Evolutionary conservation across 129 eudicot genomes (phyloP).

Genomic region (Ambrosia artemisiifolia): DNA sequence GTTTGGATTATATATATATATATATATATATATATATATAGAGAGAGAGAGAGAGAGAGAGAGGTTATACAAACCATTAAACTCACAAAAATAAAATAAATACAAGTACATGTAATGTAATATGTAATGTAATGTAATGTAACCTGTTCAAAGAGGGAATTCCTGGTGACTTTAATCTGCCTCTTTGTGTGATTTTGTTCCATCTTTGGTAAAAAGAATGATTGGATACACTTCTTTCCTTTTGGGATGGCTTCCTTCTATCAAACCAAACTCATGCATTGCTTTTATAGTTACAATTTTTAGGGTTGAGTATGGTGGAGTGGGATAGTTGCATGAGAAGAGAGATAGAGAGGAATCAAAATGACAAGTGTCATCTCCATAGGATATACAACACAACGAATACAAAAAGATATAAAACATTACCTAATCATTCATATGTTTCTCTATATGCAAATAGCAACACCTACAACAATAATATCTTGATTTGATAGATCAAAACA

Average conservation of each 20-base stretch:
- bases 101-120: not conserved
- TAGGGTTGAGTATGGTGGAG: conserved; percentile 9
- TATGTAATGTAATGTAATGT: too few relatives aligned
- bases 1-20: too few relatives aligned
- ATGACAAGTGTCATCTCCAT: conserved; percentile 16
- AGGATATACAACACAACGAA: not conserved
- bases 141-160: conserved; percentile 79
- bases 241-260: conserved; percentile 33
- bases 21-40: too few relatives aligned
- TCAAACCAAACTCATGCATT: conserved; percentile 26
- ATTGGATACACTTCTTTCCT: not conserved
- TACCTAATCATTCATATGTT: too few relatives aligned
- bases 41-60: too few relatives aligned
- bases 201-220: conserved; percentile 31
- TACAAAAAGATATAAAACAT: not conserved
- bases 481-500: too few relatives aligned
- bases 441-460: too few relatives aligned
- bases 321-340: conserved; percentile 12
- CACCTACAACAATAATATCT: too few relatives aligned
- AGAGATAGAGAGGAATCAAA: conserved; percentile 29
- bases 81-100: not conserved
- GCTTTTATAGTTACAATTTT: conserved; percentile 33
- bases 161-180: conserved; percentile 48
- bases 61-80: too few relatives aligned
- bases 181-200: conserved; percentile 44